Percentiles rank a stretch among this genome's conserved stretches.
phyloP scores from a whole-genome alignment of 116 monocot genomes.

The Thalassia testudinum region DNA sequence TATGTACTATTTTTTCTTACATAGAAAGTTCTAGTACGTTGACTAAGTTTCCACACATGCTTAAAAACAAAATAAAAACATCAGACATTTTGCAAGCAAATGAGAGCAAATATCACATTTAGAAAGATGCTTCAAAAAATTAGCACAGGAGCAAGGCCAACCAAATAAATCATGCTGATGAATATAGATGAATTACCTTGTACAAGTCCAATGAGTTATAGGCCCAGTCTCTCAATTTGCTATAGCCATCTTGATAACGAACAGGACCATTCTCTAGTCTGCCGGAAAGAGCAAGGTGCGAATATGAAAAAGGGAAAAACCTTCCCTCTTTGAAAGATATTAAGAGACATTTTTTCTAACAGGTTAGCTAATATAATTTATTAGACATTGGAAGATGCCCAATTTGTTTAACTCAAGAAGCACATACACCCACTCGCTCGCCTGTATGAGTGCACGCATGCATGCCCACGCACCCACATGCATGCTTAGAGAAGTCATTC shows the following conservation, averaged over 20 bases:
- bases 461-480: too few relatives aligned
- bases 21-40: not conserved
- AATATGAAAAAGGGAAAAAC: too few relatives aligned
- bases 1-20: not conserved
- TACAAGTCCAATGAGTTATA: constrained; percentile 89
- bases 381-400: too few relatives aligned
- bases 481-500: too few relatives aligned
- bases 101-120: not conserved
- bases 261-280: constrained; percentile 48
- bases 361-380: too few relatives aligned
- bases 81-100: not conserved
- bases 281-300: too few relatives aligned
- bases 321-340: too few relatives aligned
- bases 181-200: too few relatives aligned
- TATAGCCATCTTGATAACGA: constrained; percentile 64
- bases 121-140: not conserved
- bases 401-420: too few relatives aligned
- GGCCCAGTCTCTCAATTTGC: constrained; percentile 76
- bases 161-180: not conserved
- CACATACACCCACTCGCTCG: too few relatives aligned
- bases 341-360: too few relatives aligned
- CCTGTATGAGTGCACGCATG: too few relatives aligned
- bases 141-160: not conserved
- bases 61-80: not conserved
- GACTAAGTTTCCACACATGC: not conserved